phyloP scores from a whole-genome alignment of 2,329 filamentous ascomycete species.

The Xylariaceae sp. region DNA sequence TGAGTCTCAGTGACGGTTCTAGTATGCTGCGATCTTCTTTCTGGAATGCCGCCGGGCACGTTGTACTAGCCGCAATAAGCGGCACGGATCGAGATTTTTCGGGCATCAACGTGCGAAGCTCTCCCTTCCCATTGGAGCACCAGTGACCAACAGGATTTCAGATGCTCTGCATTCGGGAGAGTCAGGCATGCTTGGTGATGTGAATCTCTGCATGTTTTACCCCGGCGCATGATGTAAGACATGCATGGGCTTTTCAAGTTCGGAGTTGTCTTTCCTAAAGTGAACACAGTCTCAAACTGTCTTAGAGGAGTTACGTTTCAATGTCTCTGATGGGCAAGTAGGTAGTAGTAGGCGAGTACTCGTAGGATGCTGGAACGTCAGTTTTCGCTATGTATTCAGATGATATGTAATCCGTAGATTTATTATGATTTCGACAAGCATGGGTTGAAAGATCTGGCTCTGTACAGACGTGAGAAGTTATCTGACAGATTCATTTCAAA shows the following conservation, averaged over 20 bases:
- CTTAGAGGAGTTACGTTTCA: neutral
- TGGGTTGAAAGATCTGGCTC: too few relatives aligned
- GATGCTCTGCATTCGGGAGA: neutral
- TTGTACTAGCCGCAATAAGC: neutral
- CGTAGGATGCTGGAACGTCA: neutral
- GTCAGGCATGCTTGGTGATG: neutral
- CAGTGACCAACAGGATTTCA: neutral
- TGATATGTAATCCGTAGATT: too few relatives aligned
- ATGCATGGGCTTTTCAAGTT: neutral
- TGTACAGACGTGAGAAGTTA: too few relatives aligned
- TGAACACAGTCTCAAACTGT: too few relatives aligned
- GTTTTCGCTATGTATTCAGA: neutral
- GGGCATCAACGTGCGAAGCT: neutral
- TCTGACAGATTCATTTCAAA: too few relatives aligned
- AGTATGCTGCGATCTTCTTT: too few relatives aligned
- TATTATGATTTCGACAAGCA: too few relatives aligned
- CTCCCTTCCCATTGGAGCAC: neutral
- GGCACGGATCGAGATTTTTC: neutral
- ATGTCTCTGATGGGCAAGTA: neutral
- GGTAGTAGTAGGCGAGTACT: too few relatives aligned
- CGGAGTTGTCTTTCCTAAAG: too few relatives aligned
- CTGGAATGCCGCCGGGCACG: too few relatives aligned
- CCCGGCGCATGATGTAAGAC: neutral
- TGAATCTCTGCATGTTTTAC: too few relatives aligned
- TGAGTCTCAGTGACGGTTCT: too few relatives aligned